Conservation (phyloP, 306 rosid species). For the Prosopis cineraria region DNA sequence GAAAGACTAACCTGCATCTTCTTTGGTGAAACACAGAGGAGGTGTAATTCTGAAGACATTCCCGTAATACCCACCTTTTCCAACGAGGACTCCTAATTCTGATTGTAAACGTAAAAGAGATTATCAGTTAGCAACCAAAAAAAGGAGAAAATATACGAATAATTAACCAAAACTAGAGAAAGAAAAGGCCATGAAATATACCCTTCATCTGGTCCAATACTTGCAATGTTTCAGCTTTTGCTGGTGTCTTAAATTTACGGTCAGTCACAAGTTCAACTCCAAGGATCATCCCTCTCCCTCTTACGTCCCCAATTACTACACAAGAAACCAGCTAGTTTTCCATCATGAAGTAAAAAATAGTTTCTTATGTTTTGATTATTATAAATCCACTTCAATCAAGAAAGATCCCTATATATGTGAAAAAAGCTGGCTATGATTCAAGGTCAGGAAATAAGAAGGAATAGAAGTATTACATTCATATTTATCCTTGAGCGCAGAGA, state of each 20-base stretch:
- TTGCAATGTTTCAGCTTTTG: constrained; percentile 70
- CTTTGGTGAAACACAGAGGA: constrained; percentile 83
- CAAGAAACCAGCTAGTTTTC: constrained; percentile 14
- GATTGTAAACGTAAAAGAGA: neutral
- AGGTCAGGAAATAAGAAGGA: neutral
- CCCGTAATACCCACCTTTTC: constrained; percentile 87
- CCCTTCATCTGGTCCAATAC: constrained; percentile 88
- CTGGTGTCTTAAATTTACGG: constrained; percentile 77
- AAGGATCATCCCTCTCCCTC: constrained; percentile 87
- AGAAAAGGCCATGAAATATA: constrained; percentile 26
- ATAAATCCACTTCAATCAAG: too few species aligned
- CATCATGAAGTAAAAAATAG: neutral
- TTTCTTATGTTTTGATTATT: too few species aligned
- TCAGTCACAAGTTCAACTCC: constrained; percentile 93
- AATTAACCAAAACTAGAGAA: neutral
- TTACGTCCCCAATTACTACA: constrained; percentile 86
- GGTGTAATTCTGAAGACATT: constrained; percentile 95
- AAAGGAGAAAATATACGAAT: neutral
- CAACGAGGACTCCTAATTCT: constrained; percentile 85
- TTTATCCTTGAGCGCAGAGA: constrained; percentile 64
- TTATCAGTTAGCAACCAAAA: constrained; percentile 15
- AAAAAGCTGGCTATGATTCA: too few species aligned
- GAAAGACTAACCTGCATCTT: constrained; percentile 81
- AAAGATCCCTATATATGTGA: too few species aligned
- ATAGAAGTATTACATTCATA: constrained; percentile 57